phyloP scores from a whole-genome alignment of 352 stramenopile genomes.

The Phytophthora multivora region DNA sequence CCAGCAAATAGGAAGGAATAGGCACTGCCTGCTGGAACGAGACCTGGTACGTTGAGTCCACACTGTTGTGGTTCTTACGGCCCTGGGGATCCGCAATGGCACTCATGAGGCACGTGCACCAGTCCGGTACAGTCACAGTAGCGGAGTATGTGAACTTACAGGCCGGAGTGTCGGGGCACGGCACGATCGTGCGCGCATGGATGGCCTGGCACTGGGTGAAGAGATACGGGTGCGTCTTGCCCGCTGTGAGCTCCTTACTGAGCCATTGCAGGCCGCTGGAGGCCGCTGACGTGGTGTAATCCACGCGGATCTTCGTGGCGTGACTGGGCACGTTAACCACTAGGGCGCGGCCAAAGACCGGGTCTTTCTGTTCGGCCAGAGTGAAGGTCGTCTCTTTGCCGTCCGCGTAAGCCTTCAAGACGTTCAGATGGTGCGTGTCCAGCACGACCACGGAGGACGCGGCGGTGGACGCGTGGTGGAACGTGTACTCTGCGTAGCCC shows the following conservation, averaged over 20 bases:
- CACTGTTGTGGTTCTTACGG: constrained; percentile 30
- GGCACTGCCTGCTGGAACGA: constrained; percentile 92
- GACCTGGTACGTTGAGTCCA: constrained; percentile 48
- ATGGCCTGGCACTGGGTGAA: constrained; percentile 96
- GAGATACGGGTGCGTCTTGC: constrained; percentile 94
- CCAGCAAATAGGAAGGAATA: constrained; percentile 96
- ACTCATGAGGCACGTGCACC: constrained; percentile 94
- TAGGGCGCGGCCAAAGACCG: constrained; percentile 71
- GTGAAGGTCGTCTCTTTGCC: constrained; percentile 64
- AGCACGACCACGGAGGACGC: constrained; percentile 58
- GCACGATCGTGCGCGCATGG: constrained; percentile 94
- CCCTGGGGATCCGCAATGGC: constrained; percentile 53
- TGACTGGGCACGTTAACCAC: constrained; percentile 52
- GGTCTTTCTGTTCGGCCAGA: constrained; percentile 42
- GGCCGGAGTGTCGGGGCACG: constrained; percentile 94
- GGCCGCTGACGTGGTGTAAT: constrained; percentile 75
- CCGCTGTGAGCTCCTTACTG: constrained; percentile 92
- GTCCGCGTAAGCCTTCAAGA: constrained; percentile 66
- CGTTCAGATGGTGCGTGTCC: constrained; percentile 85
- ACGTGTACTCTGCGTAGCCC: constrained; percentile 86
- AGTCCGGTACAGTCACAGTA: constrained; percentile 87
- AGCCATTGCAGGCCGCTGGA: constrained; percentile 92
- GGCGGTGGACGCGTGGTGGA: constrained; percentile 44
- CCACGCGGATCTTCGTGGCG: constrained; percentile 66
- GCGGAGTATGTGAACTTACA: constrained; percentile 96